phyloP scores from a whole-genome alignment of 768 basidiomycete species.

The Cyathus striatus region DNA sequence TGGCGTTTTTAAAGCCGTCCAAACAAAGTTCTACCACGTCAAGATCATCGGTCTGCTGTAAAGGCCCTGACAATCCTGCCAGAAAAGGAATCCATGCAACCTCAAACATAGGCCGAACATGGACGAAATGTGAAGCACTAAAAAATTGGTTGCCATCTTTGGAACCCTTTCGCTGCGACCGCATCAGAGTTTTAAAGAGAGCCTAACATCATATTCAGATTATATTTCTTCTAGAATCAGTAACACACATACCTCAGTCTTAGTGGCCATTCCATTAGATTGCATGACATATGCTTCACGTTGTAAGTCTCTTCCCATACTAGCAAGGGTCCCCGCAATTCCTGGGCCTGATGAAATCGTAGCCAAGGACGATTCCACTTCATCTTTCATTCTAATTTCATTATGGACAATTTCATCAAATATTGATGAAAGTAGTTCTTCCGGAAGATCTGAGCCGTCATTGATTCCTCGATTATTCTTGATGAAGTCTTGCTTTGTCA shows the following conservation, averaged over 20 bases:
- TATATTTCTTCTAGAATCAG: neutral
- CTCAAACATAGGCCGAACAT: slow-evolving; percentile 98
- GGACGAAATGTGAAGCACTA: slow-evolving; percentile 93
- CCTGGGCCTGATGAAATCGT: slow-evolving; percentile 53
- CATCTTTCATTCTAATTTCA: slow-evolving; percentile 99
- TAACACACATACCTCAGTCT: slow-evolving; percentile 71
- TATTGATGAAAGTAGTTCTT: slow-evolving; percentile 72
- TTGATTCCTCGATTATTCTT: slow-evolving; percentile 98
- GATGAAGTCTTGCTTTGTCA: slow-evolving; percentile 88
- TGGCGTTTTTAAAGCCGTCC: slow-evolving; percentile 96
- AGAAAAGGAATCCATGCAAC: slow-evolving; percentile 99
- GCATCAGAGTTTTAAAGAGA: slow-evolving; percentile 88
- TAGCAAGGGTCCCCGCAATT: slow-evolving; percentile 75
- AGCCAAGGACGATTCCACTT: slow-evolving; percentile 62
- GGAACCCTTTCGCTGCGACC: slow-evolving; percentile 81
- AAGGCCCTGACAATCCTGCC: slow-evolving; percentile 88
- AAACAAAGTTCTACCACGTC: slow-evolving; percentile 89
- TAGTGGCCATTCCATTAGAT: slow-evolving; percentile 93
- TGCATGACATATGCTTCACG: slow-evolving; percentile 95
- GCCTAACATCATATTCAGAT: slow-evolving; percentile 46
- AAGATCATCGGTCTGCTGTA: slow-evolving; percentile 93
- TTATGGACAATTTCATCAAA: slow-evolving; percentile 89
- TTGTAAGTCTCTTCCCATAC: slow-evolving; percentile 91
- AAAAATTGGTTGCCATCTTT: slow-evolving; percentile 86
- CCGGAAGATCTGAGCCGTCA: slow-evolving; percentile 82